Conservation (phyloP, 2,329 filamentous ascomycete genomes). For the Pestalotiopsis sp. region DNA sequence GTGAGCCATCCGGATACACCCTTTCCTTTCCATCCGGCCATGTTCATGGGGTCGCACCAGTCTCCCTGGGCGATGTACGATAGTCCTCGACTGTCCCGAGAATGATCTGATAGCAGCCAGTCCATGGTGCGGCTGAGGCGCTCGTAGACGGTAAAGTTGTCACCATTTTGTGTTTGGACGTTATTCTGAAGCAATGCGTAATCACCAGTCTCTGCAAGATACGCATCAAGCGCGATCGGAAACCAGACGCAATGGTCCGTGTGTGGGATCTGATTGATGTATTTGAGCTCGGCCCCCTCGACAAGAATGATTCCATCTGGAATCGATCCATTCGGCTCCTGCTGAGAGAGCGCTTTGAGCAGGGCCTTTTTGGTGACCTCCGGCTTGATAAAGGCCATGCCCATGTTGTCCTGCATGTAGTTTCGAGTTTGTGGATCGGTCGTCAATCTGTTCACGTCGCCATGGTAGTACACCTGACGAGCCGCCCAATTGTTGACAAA, state of each 20-base stretch:
- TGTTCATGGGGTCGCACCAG: constrained; percentile 65
- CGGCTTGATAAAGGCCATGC: constrained; percentile 59
- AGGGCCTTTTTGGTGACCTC: constrained; percentile 49
- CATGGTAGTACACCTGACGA: constrained; percentile 60
- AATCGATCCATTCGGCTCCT: constrained; percentile 57
- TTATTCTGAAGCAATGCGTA: constrained; percentile 48
- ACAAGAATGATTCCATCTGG: constrained; percentile 57
- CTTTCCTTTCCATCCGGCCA: constrained; percentile 60
- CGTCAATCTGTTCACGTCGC: constrained; percentile 59
- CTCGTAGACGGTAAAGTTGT: constrained; percentile 52
- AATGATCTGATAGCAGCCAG: constrained; percentile 45
- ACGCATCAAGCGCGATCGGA: constrained; percentile 54
- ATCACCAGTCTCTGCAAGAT: constrained; percentile 57
- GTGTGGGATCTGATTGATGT: constrained; percentile 63
- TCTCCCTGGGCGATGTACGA: constrained; percentile 61
- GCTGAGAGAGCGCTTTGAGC: constrained; percentile 51
- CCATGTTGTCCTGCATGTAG: constrained; percentile 63
- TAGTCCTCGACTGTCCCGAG: constrained; percentile 53
- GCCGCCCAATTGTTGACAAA: constrained; percentile 62
- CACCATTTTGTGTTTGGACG: constrained; percentile 43
- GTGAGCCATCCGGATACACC: constrained; percentile 62
- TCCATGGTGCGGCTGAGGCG: constrained; percentile 59
- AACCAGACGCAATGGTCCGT: constrained; percentile 63
- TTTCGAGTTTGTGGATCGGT: constrained; percentile 62
- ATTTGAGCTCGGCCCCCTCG: constrained; percentile 58